Percentiles rank a stretch among this genome's conserved stretches.
Conservation (phyloP, 2,329 filamentous ascomycete species). For the Colletotrichum australisinense region DNA sequence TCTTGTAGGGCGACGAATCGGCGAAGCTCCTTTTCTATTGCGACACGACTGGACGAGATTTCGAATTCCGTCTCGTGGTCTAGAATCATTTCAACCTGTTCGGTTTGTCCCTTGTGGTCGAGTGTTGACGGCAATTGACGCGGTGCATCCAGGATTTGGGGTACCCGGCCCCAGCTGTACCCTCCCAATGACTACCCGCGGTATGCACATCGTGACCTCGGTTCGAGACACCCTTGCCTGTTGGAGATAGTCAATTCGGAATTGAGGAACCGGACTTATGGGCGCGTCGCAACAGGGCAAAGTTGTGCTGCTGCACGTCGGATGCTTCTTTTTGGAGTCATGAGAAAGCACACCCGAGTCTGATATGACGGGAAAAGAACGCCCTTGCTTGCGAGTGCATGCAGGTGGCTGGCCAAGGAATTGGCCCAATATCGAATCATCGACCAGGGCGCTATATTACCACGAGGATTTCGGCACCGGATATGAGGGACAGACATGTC, state of each 20-base stretch:
- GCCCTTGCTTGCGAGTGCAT: background rate
- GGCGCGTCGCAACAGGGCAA: background rate
- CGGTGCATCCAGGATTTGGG: background rate
- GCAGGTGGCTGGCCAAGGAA: background rate
- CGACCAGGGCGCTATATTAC: background rate
- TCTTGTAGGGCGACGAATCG: conserved; percentile 10
- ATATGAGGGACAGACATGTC: background rate
- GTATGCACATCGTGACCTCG: background rate
- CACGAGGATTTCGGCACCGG: background rate
- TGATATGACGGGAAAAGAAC: background rate
- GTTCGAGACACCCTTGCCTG: background rate
- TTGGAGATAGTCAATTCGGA: background rate
- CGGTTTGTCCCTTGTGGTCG: background rate
- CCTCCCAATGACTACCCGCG: background rate
- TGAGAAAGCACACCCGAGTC: background rate
- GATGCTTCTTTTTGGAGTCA: background rate
- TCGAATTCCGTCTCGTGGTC: background rate
- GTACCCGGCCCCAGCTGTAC: background rate
- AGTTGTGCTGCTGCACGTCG: background rate
- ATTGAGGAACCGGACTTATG: background rate
- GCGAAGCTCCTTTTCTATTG: background rate
- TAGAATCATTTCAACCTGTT: no score
- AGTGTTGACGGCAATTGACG: background rate
- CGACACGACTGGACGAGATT: background rate
- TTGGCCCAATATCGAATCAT: background rate